Percentiles rank a stretch among this genome's conserved stretches.
Evolutionary conservation across 1,284 basidiomycete genomes (phyloP).

Genomic region (Golubevia pallescens): DNA sequence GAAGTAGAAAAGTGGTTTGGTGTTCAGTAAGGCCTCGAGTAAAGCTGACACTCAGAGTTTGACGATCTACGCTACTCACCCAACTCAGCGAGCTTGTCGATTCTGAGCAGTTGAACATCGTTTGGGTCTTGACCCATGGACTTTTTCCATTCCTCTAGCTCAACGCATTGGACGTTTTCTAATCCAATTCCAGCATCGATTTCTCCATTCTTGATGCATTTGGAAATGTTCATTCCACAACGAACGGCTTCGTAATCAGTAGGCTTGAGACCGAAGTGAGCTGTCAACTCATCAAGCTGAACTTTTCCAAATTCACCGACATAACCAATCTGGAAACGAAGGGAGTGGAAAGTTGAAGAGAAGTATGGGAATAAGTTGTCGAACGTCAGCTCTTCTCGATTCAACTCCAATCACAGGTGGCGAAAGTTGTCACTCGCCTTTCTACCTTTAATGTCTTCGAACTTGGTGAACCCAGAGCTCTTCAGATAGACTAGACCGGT

Average conservation of each 20-base stretch:
- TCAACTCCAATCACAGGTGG: too few species aligned
- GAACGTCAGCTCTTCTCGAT: too few species aligned
- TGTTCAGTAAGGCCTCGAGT: too few species aligned
- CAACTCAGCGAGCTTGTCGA: constrained; percentile 50
- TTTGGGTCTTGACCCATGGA: constrained; percentile 24
- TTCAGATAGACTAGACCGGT: constrained; percentile 51
- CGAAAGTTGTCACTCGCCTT: constrained; percentile 2
- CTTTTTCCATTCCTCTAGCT: constrained; percentile 53
- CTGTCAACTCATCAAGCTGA: constrained; percentile 37
- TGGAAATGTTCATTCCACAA: constrained; percentile 49
- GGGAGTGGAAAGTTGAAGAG: too few species aligned
- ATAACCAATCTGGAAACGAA: constrained; percentile 29
- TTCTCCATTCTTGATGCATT: constrained; percentile 42
- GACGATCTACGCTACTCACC: constrained; percentile 51
- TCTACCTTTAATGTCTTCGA: constrained; percentile 40
- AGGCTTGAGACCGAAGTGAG: constrained; percentile 43
- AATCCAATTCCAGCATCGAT: constrained; percentile 42
- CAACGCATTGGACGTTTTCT: constrained; percentile 54
- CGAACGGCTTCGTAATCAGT: constrained; percentile 49
- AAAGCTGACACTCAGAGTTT: constrained; percentile 12
- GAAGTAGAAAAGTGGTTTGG: too few species aligned
- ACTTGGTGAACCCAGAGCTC: constrained; percentile 48
- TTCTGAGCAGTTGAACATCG: constrained; percentile 54
- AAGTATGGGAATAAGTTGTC: too few species aligned
- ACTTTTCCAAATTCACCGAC: constrained; percentile 57